Conservation (phyloP, 257 asterid genomes). For the Solanum clarkiae region DNA sequence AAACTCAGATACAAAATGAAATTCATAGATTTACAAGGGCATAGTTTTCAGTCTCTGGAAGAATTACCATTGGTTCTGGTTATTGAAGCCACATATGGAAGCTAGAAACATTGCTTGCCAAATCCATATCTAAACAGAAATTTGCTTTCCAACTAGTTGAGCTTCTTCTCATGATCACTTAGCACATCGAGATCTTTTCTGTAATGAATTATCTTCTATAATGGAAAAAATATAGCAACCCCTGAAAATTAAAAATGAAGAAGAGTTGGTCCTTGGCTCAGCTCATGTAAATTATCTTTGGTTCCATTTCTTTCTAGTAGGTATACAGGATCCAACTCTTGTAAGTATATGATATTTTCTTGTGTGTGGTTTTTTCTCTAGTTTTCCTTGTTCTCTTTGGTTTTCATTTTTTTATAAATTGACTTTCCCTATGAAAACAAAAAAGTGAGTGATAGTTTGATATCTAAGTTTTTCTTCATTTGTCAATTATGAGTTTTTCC, state of each 20-base stretch:
- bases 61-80: not conserved
- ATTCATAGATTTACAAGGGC: not conserved
- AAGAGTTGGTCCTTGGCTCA: not conserved
- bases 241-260: not conserved
- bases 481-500: not conserved
- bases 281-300: not conserved
- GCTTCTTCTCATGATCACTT: not conserved
- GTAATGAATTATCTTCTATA: not conserved
- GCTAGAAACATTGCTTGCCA: not conserved
- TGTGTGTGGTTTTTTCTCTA: not conserved
- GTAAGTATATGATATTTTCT: not conserved
- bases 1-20: not conserved
- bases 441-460: not conserved
- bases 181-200: not conserved
- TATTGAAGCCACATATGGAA: not conserved
- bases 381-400: not conserved
- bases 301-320: not conserved
- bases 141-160: not conserved
- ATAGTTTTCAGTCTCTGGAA: not conserved
- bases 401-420: not conserved
- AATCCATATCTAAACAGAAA: not conserved
- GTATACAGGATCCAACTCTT: not conserved
- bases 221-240: not conserved
- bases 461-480: not conserved
- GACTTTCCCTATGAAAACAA: not conserved